A percentile compares a stretch with the other conserved stretches of the same genome.
phyloP scores from a whole-genome alignment of 352 stramenopile species.

The Globisporangium canariense region DNA sequence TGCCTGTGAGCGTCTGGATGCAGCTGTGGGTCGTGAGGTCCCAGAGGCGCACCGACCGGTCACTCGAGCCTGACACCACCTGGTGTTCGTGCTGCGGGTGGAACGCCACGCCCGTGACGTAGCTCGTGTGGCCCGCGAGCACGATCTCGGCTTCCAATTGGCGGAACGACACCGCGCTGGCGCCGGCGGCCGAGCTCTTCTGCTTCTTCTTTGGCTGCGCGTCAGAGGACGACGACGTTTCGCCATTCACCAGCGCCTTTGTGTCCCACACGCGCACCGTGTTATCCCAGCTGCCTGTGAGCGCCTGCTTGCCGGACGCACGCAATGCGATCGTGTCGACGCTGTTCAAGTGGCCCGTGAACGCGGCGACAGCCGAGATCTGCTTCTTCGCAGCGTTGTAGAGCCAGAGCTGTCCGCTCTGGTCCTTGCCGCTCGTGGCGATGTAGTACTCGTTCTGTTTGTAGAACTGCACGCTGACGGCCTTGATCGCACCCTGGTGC shows the following conservation, averaged over 20 bases:
- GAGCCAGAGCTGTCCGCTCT: conserved; percentile 65
- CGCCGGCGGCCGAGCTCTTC: conserved; percentile 24
- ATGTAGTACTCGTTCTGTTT: conserved; percentile 53
- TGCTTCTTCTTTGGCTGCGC: conserved; percentile 70
- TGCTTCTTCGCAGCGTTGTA: conserved; percentile 34
- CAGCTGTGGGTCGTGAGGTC: conserved; percentile 71
- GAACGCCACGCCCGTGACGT: conserved; percentile 74
- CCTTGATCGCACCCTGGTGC: conserved; percentile 75
- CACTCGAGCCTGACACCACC: conserved; percentile 60
- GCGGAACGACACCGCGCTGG: conserved; percentile 49
- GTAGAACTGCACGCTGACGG: conserved; percentile 39
- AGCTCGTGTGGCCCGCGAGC: conserved; percentile 74
- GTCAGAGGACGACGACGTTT: conserved; percentile 18
- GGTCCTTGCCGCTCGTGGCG: conserved; percentile 75
- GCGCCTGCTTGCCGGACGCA: conserved; percentile 31
- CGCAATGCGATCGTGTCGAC: conserved; percentile 58
- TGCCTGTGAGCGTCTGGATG: conserved; percentile 70
- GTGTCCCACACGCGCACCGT: conserved; percentile 72
- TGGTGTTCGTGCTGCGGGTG: conserved; percentile 48
- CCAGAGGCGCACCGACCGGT: conserved; percentile 77
- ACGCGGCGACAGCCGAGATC: conserved; percentile 45
- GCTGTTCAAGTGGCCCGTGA: conserved; percentile 80
- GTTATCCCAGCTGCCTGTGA: conserved; percentile 84
- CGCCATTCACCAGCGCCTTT: conserved; percentile 17
- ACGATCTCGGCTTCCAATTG: conserved; percentile 73